Evolutionary conservation across 2,329 filamentous ascomycete genomes (phyloP).

Genomic region (Seiridium cupressi): DNA sequence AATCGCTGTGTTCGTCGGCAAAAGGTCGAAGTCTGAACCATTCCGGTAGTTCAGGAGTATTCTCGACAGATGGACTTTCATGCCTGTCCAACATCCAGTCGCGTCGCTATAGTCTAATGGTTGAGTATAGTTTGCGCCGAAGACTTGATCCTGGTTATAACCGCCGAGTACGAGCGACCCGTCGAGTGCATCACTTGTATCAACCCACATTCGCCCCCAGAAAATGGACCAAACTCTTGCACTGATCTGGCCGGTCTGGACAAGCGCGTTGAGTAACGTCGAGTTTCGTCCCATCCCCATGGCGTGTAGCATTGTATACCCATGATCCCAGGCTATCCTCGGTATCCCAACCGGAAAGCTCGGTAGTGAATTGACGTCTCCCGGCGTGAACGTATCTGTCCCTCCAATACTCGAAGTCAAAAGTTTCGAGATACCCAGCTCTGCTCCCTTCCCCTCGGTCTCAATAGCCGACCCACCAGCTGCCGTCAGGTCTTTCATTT

Average conservation of each 20-base stretch:
- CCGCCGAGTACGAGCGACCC: constrained; percentile 22
- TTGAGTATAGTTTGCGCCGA: constrained; percentile 25
- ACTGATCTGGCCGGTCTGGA: not conserved
- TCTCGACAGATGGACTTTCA: too few relatives aligned
- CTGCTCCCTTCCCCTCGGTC: not conserved
- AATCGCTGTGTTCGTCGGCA: accelerated
- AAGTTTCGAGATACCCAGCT: not conserved
- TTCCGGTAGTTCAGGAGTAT: too few relatives aligned
- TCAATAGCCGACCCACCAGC: not conserved
- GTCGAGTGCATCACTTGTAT: constrained; percentile 18
- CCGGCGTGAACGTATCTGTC: not conserved
- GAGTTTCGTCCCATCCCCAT: not conserved
- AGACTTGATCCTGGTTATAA: constrained; percentile 20
- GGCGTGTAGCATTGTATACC: not conserved
- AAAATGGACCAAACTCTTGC: constrained; percentile 29
- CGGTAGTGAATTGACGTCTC: not conserved
- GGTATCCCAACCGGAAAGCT: not conserved
- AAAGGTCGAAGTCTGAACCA: too few relatives aligned
- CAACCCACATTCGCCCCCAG: constrained; percentile 31
- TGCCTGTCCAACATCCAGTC: constrained; percentile 23
- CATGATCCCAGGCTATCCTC: not conserved
- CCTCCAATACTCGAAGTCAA: not conserved
- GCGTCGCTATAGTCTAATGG: constrained; percentile 19
- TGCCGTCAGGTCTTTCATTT: not conserved
- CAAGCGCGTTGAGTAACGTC: not conserved